These are phyloP conservation scores for Thermochaetoides thermophila DNA, from an alignment of 495 filamentous ascomycete species.

Conservation along the genomic window DNA sequence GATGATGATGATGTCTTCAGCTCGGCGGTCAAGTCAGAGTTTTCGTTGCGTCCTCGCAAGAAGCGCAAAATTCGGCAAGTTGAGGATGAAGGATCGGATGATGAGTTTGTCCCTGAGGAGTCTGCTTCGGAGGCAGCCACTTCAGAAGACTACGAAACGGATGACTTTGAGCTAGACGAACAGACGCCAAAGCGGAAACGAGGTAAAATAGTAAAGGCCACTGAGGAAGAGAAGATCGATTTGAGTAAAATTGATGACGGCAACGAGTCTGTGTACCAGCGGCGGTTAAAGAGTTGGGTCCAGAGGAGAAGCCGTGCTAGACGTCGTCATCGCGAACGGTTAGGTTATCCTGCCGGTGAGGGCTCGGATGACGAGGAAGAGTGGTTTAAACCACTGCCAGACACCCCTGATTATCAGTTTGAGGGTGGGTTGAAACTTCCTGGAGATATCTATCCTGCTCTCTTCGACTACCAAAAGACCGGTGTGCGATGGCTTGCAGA, in stretches of 20 bases:
- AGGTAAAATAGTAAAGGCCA: conserved; percentile 25
- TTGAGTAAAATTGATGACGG: conserved; percentile 77
- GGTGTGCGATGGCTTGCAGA: conserved; percentile 96
- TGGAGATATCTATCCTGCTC: conserved; percentile 75
- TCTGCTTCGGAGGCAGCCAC: conserved; percentile 14
- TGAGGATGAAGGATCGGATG: conserved; percentile 26
- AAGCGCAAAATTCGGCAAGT: conserved; percentile 18
- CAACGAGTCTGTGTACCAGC: conserved; percentile 70
- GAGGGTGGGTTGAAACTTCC: conserved; percentile 66
- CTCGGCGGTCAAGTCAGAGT: conserved; percentile 29
- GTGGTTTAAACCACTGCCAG: conserved; percentile 78
- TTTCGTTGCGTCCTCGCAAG: conserved; percentile 35
- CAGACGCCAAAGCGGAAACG: conserved; percentile 21
- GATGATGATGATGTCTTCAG: conserved; percentile 1
- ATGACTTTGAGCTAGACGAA: conserved; percentile 26
- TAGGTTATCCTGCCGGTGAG: conserved; percentile 16
- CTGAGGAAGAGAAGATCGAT: conserved; percentile 41
- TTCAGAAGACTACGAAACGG: conserved; percentile 16
- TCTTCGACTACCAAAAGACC: conserved; percentile 93
- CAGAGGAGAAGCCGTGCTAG: conserved; percentile 52
- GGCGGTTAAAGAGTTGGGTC: conserved; percentile 61
- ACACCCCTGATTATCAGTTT: conserved; percentile 53
- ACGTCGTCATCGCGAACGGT: conserved; percentile 24
- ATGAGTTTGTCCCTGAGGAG: conserved; percentile 26
- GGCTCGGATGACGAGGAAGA: conserved; percentile 42